Evolutionary conservation across 2,329 filamentous ascomycete species (phyloP).

Genomic region (Zymoseptoria crescenta): DNA sequence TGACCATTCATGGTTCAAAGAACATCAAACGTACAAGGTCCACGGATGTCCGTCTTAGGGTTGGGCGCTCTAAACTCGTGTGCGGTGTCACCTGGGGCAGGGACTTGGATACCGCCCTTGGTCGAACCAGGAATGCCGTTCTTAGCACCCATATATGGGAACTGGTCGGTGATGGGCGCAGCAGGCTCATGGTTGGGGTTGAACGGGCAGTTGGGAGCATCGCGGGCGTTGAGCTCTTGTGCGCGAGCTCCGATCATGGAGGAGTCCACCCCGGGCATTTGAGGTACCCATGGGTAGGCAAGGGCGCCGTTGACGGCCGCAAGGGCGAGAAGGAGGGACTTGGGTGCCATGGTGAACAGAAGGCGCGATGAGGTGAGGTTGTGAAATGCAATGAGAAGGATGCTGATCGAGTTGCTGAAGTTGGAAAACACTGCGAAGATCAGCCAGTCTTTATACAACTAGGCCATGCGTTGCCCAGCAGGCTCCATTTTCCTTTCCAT

Average conservation of each 20-base stretch:
- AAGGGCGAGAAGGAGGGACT: slow-evolving; percentile 3
- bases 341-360: slow-evolving; percentile 7
- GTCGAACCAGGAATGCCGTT: slow-evolving; percentile 35
- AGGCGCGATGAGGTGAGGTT: neutral
- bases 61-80: slow-evolving; percentile 30
- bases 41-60: slow-evolving; percentile 32
- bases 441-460: neutral
- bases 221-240: slow-evolving; percentile 5
- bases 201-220: slow-evolving; percentile 28
- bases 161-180: slow-evolving; percentile 25
- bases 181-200: slow-evolving; percentile 32
- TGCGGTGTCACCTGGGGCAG: slow-evolving; percentile 34
- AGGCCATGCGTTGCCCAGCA: no score
- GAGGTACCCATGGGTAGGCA: slow-evolving; percentile 32
- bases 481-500: no score
- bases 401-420: neutral
- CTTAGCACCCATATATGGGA: slow-evolving; percentile 35
- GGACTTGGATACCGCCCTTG: slow-evolving; percentile 36
- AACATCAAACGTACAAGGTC: slow-evolving; percentile 24
- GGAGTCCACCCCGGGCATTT: slow-evolving; percentile 31
- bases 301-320: slow-evolving; percentile 13
- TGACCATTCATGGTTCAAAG: slow-evolving; percentile 6
- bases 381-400: neutral
- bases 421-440: neutral
- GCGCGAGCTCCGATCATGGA: slow-evolving; percentile 21